Percentiles rank a stretch among this genome's conserved stretches.
These are phyloP conservation scores for Dothidotthia symphoricarpi DNA, from an alignment of 2,329 filamentous ascomycete genomes.

Conservation along the genomic window DNA sequence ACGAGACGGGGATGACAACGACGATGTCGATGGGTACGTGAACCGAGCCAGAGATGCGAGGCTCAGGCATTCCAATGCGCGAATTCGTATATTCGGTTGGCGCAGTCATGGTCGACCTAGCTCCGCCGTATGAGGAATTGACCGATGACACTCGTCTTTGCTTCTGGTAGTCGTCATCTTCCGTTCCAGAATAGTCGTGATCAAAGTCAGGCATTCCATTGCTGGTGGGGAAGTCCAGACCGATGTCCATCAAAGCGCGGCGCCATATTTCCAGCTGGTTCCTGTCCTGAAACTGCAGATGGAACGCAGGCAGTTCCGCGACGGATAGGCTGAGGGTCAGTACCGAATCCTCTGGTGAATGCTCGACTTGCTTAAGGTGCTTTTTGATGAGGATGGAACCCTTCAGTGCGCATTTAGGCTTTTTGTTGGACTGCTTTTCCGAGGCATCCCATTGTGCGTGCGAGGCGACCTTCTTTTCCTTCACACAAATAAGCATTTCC, in stretches of 20 bases:
- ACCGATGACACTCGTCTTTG: conserved; percentile 74
- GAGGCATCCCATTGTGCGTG: conserved; percentile 65
- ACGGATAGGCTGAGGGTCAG: conserved; percentile 90
- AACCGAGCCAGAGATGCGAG: conserved; percentile 54
- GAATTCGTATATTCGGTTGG: conserved; percentile 88
- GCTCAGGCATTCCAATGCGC: conserved; percentile 43
- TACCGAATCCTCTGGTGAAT: conserved; percentile 69
- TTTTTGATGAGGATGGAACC: conserved; percentile 98
- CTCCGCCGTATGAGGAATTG: conserved; percentile 79
- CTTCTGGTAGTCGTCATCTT: conserved; percentile 80
- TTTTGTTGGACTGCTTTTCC: conserved; percentile 55
- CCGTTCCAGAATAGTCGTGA: conserved; percentile 74
- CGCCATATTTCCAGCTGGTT: conserved; percentile 88
- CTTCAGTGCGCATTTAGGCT: conserved; percentile 82
- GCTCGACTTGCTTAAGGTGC: conserved; percentile 88
- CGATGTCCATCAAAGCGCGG: conserved; percentile 79
- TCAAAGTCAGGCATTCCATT: conserved; percentile 72
- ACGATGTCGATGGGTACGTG: conserved; percentile 95
- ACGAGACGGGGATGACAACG: conserved; percentile 93
- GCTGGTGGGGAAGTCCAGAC: conserved; percentile 60
- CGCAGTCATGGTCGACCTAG: conserved; percentile 80
- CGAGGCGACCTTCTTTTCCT: conserved; percentile 76
- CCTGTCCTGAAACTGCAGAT: conserved; percentile 81
- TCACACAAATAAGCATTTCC: conserved; percentile 99
- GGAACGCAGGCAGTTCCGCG: conserved; percentile 87